Evolutionary conservation across 1,284 basidiomycete species (phyloP).

Genomic region (Puccinia polysora): DNA sequence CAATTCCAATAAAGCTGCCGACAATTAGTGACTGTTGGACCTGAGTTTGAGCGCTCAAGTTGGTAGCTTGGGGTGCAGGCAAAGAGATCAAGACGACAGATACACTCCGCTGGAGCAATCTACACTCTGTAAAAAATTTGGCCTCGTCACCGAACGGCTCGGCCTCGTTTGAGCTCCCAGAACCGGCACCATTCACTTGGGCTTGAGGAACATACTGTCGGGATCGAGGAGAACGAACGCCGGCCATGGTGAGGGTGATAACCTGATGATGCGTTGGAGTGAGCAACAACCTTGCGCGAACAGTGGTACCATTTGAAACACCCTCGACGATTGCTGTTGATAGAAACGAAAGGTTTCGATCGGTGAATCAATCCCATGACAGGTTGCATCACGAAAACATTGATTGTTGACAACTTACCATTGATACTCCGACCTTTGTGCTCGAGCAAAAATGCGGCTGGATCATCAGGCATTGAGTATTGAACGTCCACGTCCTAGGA

Average conservation of each 20-base stretch:
- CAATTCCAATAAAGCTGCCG: slow-evolving; percentile 82
- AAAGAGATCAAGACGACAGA: slow-evolving; percentile 81
- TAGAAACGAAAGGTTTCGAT: too few species aligned
- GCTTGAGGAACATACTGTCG: slow-evolving; percentile 68
- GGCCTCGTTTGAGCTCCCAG: slow-evolving; percentile 44
- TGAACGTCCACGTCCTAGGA: slow-evolving; percentile 59
- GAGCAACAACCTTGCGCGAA: slow-evolving; percentile 81
- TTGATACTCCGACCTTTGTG: slow-evolving; percentile 86
- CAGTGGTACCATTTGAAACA: slow-evolving; percentile 85
- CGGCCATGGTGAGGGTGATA: slow-evolving; percentile 75
- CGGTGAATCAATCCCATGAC: too few species aligned
- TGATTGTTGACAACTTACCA: slow-evolving; percentile 57
- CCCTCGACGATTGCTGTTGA: slow-evolving; percentile 78
- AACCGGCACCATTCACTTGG: slow-evolving; percentile 44
- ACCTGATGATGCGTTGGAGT: slow-evolving; percentile 82
- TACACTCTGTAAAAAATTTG: slow-evolving; percentile 87
- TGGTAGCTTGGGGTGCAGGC: slow-evolving; percentile 65
- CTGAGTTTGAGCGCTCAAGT: slow-evolving; percentile 70
- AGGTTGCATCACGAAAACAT: not conserved
- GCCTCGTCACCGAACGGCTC: slow-evolving; percentile 61
- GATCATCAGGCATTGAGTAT: slow-evolving; percentile 83
- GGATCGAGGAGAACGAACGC: slow-evolving; percentile 72
- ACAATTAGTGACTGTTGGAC: slow-evolving; percentile 62
- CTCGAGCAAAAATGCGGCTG: slow-evolving; percentile 79
- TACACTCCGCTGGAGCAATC: slow-evolving; percentile 82